Evolutionary conservation across 2,329 filamentous ascomycete species (phyloP).

Genomic region (Volutella citrinella): DNA sequence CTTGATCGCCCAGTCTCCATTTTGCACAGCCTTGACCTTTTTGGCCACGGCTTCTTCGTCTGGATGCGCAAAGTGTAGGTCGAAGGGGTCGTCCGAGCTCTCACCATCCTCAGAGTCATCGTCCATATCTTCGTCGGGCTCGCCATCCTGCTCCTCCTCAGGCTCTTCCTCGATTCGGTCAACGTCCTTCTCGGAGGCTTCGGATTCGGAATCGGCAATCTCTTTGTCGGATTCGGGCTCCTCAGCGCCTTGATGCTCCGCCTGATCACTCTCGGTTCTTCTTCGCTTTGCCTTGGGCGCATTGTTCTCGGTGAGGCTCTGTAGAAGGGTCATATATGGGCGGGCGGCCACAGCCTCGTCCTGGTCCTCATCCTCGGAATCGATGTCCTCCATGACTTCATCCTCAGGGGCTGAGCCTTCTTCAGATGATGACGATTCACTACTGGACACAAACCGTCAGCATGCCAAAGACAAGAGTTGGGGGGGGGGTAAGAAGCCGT

Average conservation of each 20-base stretch:
- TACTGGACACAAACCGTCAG: too few species aligned
- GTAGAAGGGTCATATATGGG: conserved; percentile 57
- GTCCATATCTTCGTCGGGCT: conserved; percentile 25
- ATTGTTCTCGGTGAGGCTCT: conserved; percentile 50
- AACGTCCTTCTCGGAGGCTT: conserved; percentile 45
- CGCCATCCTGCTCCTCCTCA: conserved; percentile 24
- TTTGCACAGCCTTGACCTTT: conserved; percentile 49
- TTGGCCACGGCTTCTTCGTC: conserved; percentile 58
- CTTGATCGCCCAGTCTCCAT: conserved; percentile 49
- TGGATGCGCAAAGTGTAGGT: conserved; percentile 71
- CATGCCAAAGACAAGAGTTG: too few species aligned
- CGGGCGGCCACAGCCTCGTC: conserved; percentile 43
- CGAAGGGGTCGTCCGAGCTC: conserved; percentile 68
- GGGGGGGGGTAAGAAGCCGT: too few species aligned
- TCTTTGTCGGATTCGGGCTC: conserved; percentile 14
- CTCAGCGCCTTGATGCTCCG: too few species aligned
- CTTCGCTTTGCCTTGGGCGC: conserved; percentile 53
- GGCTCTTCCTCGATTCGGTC: conserved; percentile 24
- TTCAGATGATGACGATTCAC: too few species aligned
- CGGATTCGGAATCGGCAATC: conserved; percentile 42
- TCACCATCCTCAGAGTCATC: conserved; percentile 50
- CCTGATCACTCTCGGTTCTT: too few species aligned
- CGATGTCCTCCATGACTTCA: conserved; percentile 35
- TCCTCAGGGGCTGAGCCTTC: conserved; percentile 30
- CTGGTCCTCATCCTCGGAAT: conserved; percentile 44